Conservation (phyloP, 1,284 basidiomycete species). For the Puccinia horiana region DNA sequence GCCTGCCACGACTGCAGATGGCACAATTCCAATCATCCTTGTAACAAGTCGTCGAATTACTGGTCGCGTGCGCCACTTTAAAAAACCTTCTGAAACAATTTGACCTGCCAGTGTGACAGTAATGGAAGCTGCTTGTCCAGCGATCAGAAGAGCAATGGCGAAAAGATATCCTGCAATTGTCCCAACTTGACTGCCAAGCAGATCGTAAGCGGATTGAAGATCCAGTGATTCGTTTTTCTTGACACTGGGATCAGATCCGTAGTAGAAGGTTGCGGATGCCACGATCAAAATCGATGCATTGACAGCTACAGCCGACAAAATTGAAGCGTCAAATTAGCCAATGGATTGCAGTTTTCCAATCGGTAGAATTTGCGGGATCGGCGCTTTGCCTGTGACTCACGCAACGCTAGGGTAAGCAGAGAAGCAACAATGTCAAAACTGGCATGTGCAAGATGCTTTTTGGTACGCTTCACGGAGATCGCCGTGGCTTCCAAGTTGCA, state of each 20-base stretch:
- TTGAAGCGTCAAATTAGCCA: background rate
- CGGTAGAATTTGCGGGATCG: constrained; percentile 55
- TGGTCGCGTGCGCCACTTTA: constrained; percentile 83
- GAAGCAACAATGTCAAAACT: constrained; percentile 57
- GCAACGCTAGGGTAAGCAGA: constrained; percentile 56
- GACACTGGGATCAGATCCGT: constrained; percentile 58
- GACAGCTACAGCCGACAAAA: constrained; percentile 18
- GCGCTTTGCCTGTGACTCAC: constrained; percentile 58
- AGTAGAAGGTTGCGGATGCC: constrained; percentile 65
- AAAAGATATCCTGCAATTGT: constrained; percentile 76
- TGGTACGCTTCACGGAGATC: background rate
- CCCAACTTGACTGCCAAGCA: constrained; percentile 71
- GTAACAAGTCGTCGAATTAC: constrained; percentile 78
- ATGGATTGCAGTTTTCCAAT: background rate
- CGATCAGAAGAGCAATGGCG: constrained; percentile 77
- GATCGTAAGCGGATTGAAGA: constrained; percentile 76
- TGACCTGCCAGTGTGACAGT: constrained; percentile 90
- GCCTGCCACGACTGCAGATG: constrained; percentile 76
- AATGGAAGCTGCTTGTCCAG: constrained; percentile 88
- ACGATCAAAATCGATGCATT: constrained; percentile 63
- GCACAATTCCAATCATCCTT: constrained; percentile 80
- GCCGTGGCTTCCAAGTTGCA: constrained; percentile 5
- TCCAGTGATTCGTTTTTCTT: constrained; percentile 65
- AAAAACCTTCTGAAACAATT: constrained; percentile 88
- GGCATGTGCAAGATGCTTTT: constrained; percentile 55